phyloP scores from a whole-genome alignment of 164 flowering plant genomes.

The Nymphaea thermarum region DNA sequence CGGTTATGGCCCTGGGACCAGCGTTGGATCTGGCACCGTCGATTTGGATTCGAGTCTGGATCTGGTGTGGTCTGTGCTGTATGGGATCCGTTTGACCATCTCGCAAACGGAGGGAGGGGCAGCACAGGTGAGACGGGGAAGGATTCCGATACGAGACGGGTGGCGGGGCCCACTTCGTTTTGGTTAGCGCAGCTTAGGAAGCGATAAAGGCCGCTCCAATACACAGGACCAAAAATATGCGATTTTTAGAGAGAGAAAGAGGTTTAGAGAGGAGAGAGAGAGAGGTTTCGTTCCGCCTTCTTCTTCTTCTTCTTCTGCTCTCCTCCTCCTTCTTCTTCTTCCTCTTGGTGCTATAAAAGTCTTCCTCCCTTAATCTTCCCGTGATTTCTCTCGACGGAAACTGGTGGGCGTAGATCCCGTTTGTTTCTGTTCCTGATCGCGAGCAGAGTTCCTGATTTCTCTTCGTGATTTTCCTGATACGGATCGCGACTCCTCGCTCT shows the following conservation, averaged over 20 bases:
- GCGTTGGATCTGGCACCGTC: too few relatives aligned
- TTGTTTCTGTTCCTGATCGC: background rate
- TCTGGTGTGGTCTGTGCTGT: background rate
- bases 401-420: background rate
- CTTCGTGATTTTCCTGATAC: background rate
- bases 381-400: background rate
- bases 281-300: background rate
- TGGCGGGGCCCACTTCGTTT: background rate
- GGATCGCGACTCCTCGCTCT: background rate
- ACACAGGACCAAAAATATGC: background rate
- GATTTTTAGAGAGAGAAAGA: background rate
- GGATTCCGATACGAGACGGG: background rate
- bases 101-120: background rate
- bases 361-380: background rate
- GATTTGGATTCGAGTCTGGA: too few relatives aligned
- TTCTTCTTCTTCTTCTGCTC: too few relatives aligned
- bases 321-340: background rate
- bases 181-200: background rate
- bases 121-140: background rate
- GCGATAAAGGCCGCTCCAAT: background rate
- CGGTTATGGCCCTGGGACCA: background rate
- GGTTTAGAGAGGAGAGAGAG: background rate
- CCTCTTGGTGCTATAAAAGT: background rate
- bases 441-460: background rate
- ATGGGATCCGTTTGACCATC: background rate